Base-by-base conservation (phyloP, 306 rosid genomes). In the Fagus sylvatica region DNA sequence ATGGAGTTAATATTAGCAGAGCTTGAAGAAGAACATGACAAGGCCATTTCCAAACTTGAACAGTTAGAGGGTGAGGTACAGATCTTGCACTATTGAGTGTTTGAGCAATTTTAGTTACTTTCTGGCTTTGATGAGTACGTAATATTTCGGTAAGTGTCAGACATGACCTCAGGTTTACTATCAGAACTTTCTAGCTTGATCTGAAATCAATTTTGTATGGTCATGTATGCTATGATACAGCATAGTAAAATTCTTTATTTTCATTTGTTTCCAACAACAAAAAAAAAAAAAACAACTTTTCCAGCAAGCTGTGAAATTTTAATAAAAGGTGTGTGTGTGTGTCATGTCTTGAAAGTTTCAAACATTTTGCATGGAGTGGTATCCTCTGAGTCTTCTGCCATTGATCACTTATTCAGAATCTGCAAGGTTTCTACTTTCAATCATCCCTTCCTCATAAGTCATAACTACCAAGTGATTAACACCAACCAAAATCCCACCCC, bases 1-100 rank as follows among this genome's bases (percentile, higher is more conserved):
- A 74, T 85, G 93, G 94, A 89, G 74, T 28, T 87, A 71, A 79
- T 89, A 37, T 74, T 92, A 54, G 79, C 85, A 19, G 92, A 92
- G 67, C 89, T 92, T 75, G 97, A 89, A 88, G 89, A 87, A 74
- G 96, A 91, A 75, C 88, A 88, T 60, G 95, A 89, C 65, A 84
- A 88, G 74, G 93, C 93, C 43, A 79, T 85, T 75, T 73, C 86
- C 74, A 88, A 85, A 82, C 87, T 91, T 76, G 86, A 87, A 56
- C 77, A 77, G 79, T 80, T 91, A 71, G 93, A 86, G 78, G 73
- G 83, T 37, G 85, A 93, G 93, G 96, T 95, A 87, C 74, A 43
- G 33, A 39, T 71, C 33, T 73, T 37, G 34, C 74, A 65, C 53
- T 76, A n/a, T 53, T 76, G 70, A 39, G 12, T 70, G 7, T 8